A percentile compares a stretch with the other conserved stretches of the same genome.
These are phyloP conservation scores for Myxozyma lipomycoides DNA, from an alignment of 805 yeast species.

Conservation along the genomic window DNA sequence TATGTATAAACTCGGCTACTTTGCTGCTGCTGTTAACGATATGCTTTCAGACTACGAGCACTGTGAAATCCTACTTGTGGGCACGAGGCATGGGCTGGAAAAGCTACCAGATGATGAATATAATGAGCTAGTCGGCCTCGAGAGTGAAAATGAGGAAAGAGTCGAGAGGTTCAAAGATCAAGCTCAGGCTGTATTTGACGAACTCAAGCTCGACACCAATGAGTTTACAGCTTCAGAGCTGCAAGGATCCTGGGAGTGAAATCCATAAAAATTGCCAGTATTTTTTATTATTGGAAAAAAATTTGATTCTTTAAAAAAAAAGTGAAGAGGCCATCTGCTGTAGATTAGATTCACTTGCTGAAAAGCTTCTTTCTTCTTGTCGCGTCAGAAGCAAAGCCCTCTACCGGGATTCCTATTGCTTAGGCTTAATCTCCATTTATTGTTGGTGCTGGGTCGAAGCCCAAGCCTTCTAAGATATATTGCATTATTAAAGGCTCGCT, in stretches of 20 bases:
- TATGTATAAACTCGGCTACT: no score
- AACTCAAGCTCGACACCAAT: not conserved
- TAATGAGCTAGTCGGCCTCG: not conserved
- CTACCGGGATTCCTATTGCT: no score
- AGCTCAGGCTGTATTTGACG: conserved; percentile 1
- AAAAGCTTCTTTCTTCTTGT: no score
- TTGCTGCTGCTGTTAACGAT: no score
- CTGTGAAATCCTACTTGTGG: conserved; percentile 7
- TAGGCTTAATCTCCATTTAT: no score
- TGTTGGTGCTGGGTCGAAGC: no score
- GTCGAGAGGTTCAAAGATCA: not conserved
- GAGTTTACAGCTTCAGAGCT: not conserved
- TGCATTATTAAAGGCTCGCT: no score
- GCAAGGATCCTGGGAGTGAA: not conserved
- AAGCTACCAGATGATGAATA: not conserved
- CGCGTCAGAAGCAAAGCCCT: no score
- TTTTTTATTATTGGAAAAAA: not conserved
- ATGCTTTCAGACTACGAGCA: not conserved
- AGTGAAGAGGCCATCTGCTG: no score
- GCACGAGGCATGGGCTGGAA: not conserved
- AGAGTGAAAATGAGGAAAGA: conserved; percentile 5
- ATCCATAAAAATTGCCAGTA: not conserved
- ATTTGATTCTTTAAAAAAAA: no score
- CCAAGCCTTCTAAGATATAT: no score
- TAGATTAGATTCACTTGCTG: no score